Conservation (phyloP, 2,329 filamentous ascomycete genomes). For the Penicillium sp. region DNA sequence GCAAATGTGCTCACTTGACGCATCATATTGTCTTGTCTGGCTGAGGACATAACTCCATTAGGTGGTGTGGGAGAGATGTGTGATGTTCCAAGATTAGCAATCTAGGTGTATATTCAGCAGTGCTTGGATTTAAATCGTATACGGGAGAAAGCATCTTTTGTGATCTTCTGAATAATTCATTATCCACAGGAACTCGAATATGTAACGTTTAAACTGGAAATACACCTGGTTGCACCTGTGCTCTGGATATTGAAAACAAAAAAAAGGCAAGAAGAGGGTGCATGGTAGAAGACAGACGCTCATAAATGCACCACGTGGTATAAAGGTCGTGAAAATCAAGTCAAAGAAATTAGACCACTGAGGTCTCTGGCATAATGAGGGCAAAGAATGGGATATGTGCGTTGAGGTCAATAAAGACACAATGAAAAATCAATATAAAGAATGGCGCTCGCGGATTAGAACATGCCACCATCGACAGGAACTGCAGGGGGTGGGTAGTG, state of each 20-base stretch:
- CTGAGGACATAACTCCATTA: too few species aligned
- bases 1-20: too few species aligned
- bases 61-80: too few species aligned
- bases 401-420: conserved; percentile 4
- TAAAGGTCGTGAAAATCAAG: conserved; percentile 23
- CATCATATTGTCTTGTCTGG: too few species aligned
- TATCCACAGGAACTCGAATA: neutral
- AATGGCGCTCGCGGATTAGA: conserved; percentile 25
- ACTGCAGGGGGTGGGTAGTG: conserved; percentile 30
- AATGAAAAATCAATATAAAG: conserved; percentile 1
- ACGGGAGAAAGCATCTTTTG: too few species aligned
- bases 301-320: conserved; percentile 28
- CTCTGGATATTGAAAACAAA: conserved; percentile 5
- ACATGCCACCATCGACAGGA: conserved; percentile 40
- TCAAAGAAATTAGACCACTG: neutral
- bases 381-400: conserved; percentile 3
- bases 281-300: conserved; percentile 20
- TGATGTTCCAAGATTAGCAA: too few species aligned
- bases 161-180: neutral
- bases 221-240: conserved; percentile 5
- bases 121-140: too few species aligned
- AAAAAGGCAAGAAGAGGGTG: conserved; percentile 2
- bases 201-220: neutral
- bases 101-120: too few species aligned
- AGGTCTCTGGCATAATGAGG: conserved; percentile 2